Evolutionary conservation across 345 rosid genomes (phyloP).

Genomic region (Gossypium stocksii): DNA sequence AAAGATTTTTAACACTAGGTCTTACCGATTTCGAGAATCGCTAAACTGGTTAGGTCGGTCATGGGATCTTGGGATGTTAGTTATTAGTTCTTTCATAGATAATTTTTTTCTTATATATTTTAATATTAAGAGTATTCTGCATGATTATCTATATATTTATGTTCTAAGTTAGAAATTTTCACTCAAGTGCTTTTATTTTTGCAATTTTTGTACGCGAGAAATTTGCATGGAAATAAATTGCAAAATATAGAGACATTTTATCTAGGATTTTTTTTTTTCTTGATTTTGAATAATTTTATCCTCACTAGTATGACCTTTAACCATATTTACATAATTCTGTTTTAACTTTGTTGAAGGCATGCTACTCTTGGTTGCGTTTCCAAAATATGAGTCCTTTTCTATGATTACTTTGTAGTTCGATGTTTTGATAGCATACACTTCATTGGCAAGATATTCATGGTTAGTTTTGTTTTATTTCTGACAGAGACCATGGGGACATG

Average conservation of each 20-base stretch:
- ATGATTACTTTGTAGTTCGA: not conserved
- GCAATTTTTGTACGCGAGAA: no score
- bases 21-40: not conserved
- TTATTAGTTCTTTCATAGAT: not conserved
- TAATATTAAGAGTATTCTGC: not conserved
- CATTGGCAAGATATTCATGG: not conserved
- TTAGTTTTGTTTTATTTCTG: not conserved
- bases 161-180: no score
- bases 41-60: not conserved
- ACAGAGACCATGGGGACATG: constrained; percentile 99
- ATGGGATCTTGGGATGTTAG: not conserved
- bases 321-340: not conserved
- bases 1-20: not conserved
- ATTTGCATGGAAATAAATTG: not conserved
- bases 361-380: not conserved
- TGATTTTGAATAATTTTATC: not conserved
- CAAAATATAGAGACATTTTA: not conserved
- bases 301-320: not conserved
- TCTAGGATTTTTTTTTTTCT: no score
- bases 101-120: not conserved
- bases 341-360: not conserved
- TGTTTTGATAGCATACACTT: no score
- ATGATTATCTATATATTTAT: no score
- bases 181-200: not conserved
- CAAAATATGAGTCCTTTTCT: no score